phyloP scores from a whole-genome alignment of 1,284 basidiomycete species.

The Austroboletus novae-zelandiae region DNA sequence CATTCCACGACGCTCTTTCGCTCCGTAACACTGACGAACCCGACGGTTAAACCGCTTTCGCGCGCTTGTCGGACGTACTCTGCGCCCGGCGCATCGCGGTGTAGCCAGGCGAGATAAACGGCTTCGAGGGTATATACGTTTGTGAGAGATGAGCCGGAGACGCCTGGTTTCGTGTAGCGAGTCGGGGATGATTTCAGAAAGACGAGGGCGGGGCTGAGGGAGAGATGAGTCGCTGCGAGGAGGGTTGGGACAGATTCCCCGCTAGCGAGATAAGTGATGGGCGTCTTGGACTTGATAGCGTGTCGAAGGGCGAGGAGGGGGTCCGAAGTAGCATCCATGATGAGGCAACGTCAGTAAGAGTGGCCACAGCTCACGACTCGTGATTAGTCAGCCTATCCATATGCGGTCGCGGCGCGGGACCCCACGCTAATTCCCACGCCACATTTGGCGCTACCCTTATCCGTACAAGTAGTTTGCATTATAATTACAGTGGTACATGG shows the following conservation, averaged over 20 bases:
- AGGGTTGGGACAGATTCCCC: slow-evolving; percentile 49
- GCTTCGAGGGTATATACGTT: slow-evolving; percentile 81
- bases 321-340: slow-evolving; percentile 23
- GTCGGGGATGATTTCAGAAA: slow-evolving; percentile 74
- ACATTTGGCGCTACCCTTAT: no score
- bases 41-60: slow-evolving; percentile 65
- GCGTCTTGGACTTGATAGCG: slow-evolving; percentile 50
- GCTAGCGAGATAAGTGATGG: slow-evolving; percentile 51
- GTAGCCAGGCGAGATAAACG: slow-evolving; percentile 76
- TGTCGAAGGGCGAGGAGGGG: slow-evolving; percentile 54
- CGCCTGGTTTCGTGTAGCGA: slow-evolving; percentile 63
- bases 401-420: no score
- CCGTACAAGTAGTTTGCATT: no score
- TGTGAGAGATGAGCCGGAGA: slow-evolving; percentile 37
- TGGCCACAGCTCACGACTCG: no score
- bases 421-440: no score
- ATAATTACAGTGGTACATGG: no score
- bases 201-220: slow-evolving; percentile 50
- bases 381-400: no score
- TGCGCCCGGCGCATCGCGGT: slow-evolving; percentile 68
- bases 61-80: slow-evolving; percentile 87
- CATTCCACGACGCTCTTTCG: slow-evolving; percentile 82
- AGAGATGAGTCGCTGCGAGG: slow-evolving; percentile 60
- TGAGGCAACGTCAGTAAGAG: no score
- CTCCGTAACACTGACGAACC: slow-evolving; percentile 85